Base-by-base conservation (phyloP, 2,329 filamentous ascomycete species). In the Fusarium sp. region DNA sequence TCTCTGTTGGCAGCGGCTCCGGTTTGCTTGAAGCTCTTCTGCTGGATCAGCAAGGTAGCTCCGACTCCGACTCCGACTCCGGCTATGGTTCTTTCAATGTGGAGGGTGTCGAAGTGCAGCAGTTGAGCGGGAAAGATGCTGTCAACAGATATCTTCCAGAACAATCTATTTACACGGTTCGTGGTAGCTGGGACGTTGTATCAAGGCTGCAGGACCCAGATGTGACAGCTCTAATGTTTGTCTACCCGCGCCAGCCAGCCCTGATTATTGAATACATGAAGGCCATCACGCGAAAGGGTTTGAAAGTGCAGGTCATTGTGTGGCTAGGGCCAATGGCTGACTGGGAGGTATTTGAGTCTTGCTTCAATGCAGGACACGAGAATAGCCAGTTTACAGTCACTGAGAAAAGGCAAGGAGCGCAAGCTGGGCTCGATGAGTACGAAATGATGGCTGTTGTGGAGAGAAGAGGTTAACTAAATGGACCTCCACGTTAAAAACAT, bases 191-290 rank as follows among this genome's bases (percentile, higher is more conserved):
- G 76, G 70, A 75, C 0, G 33, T 79, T 2, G 71, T 72, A 1
- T 63, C 68, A 13, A 70, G 75, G 16, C 67, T 78, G 6, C 58
- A 36, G 8, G 73, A 75, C 28, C 49, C 70, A 1, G 65, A 67
- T 45, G 63, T 73, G 10, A 50, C 51, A 11, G 73, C 53, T 4
- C 57, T 79, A 41, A 55, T 79, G 59, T 80, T 80, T 59, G 72
- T 76, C 10, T 80, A 80, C 31, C 78, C 78, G 13, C 77, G 78
- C 3, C 75, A 77, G 28, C 72, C 73, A 2, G 49, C 45, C 2
- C 33, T 80, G 12, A 71, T 80, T 16, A 44, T 57, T 9, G 62
- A 61, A 34, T 80, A 80, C 30, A 57, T 75, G 7, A 47, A 67
- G n/a, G 36, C 15, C 13, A 41, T 70, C 16, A 13, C 31, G 11